A percentile compares a stretch with the other conserved stretches of the same genome.
Conservation (phyloP, 805 yeast species). For the Wickerhamomyces tratensis region DNA sequence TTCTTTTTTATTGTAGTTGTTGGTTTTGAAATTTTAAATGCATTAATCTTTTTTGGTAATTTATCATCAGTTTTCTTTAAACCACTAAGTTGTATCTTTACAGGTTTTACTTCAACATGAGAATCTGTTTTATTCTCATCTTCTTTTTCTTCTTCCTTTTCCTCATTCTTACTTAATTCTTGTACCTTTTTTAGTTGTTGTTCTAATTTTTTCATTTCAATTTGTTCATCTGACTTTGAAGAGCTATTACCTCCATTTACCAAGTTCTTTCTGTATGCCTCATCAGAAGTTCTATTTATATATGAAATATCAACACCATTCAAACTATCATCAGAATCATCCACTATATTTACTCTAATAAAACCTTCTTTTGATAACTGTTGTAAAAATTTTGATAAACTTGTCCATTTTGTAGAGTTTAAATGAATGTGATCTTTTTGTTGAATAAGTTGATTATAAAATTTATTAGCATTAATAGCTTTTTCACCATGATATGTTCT, state of each 20-base stretch:
- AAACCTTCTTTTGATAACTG: constrained; percentile 47
- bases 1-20: constrained; percentile 3
- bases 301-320: constrained; percentile 37
- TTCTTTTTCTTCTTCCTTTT: not conserved
- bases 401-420: constrained; percentile 78
- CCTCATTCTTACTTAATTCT: constrained; percentile 2
- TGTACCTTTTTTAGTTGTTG: constrained; percentile 43
- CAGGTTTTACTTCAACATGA: constrained; percentile 2
- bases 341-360: constrained; percentile 35
- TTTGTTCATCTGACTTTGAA: constrained; percentile 35
- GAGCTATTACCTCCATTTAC: constrained; percentile 25
- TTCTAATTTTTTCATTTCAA: constrained; percentile 32
- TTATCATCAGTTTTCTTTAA: constrained; percentile 4
- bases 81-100: constrained; percentile 8
- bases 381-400: constrained; percentile 58
- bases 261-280: constrained; percentile 29
- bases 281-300: constrained; percentile 45
- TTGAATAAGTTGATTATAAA: constrained; percentile 82
- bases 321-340: constrained; percentile 21
- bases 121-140: not conserved
- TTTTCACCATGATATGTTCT: constrained; percentile 74
- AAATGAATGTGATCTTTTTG: constrained; percentile 82
- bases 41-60: constrained; percentile 6
- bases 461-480: constrained; percentile 67
- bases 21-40: constrained; percentile 13